These are phyloP conservation scores for Gnomoniopsis sp. DNA, from an alignment of 2,329 filamentous ascomycete genomes.

Conservation along the genomic window DNA sequence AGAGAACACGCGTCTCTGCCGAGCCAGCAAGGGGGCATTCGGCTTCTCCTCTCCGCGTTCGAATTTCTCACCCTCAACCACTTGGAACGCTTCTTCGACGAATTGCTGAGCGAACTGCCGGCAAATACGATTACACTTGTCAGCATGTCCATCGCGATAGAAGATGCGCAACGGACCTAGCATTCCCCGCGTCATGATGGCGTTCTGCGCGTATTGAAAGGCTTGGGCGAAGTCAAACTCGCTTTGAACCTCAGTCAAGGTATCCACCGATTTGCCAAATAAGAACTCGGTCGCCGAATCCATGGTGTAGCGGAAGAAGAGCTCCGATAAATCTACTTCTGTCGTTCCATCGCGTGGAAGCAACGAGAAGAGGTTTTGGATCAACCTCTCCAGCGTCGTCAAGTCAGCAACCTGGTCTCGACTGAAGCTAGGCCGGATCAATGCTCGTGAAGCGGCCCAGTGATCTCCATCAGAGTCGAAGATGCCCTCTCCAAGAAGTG, in stretches of 20 bases:
- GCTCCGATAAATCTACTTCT: conserved; percentile 1
- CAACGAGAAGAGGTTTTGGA: background rate
- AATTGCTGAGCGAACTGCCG: too few species aligned
- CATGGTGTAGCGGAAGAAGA: background rate
- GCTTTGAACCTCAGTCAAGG: background rate
- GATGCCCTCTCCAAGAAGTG: conserved; percentile 7
- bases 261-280: background rate
- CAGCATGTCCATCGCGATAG: background rate
- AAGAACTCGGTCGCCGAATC: conserved; percentile 2
- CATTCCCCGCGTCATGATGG: background rate
- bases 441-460: background rate
- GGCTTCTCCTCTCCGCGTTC: background rate
- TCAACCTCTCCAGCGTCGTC: background rate
- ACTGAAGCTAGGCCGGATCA: background rate
- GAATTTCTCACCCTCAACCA: background rate
- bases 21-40: too few species aligned
- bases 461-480: background rate
- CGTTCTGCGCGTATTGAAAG: background rate
- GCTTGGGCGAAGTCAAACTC: background rate
- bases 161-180: background rate
- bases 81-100: too few species aligned
- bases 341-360: background rate
- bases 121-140: background rate
- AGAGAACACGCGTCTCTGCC: too few species aligned
- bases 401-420: background rate